These are phyloP conservation scores for Cercospora brassicicola DNA, from an alignment of 2,329 filamentous ascomycete species.

Conservation along the genomic window DNA sequence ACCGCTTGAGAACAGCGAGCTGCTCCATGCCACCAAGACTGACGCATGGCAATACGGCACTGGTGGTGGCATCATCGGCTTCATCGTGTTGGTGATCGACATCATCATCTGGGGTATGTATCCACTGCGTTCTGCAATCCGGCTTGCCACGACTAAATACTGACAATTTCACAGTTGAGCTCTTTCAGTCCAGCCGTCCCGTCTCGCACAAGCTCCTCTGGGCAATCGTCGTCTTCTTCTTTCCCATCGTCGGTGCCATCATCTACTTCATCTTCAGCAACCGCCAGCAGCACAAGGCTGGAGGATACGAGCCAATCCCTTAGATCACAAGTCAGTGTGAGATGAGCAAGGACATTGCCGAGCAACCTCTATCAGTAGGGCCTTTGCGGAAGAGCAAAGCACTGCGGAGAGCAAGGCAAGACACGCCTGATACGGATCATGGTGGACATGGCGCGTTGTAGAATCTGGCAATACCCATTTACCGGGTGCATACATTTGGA, in stretches of 20 bases:
- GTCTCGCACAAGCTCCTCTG: constrained; percentile 60
- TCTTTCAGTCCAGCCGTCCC: constrained; percentile 63
- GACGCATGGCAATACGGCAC: constrained; percentile 60
- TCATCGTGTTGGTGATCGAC: constrained; percentile 62
- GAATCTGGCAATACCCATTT: neutral
- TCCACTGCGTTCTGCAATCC: too few relatives aligned
- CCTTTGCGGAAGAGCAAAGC: neutral
- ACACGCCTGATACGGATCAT: neutral
- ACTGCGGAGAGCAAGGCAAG: neutral
- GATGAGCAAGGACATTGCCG: neutral
- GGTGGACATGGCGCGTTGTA: neutral
- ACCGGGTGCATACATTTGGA: neutral
- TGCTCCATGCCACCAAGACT: constrained; percentile 42
- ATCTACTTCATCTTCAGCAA: constrained; percentile 67
- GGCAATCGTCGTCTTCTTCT: constrained; percentile 64
- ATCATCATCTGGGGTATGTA: constrained; percentile 63
- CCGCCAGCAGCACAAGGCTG: constrained; percentile 56
- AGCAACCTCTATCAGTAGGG: neutral
- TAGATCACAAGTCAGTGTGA: neutral
- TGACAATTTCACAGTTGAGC: constrained; percentile 54
- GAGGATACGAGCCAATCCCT: constrained; percentile 57
- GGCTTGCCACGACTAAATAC: constrained; percentile 18
- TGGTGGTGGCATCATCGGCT: constrained; percentile 61
- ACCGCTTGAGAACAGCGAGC: constrained; percentile 27
- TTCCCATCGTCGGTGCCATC: constrained; percentile 62